Base-by-base conservation (phyloP, 352 stramenopile genomes). In the Phytophthora macrochlamydospora region DNA sequence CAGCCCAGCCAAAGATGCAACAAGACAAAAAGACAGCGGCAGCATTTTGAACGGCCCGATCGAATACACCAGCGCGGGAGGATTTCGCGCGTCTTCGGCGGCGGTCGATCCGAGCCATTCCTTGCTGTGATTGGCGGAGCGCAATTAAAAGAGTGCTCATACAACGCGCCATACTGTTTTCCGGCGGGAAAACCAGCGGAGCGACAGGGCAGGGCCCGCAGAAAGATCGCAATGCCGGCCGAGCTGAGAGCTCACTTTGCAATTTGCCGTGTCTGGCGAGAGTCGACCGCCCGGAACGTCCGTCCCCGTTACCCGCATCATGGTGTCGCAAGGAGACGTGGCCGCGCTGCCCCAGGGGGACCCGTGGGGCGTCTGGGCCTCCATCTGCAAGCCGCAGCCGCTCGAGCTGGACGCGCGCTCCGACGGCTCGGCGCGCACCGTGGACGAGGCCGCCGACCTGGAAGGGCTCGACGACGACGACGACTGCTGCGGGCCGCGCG, bases 361-460 rank as follows among this genome's bases (percentile, higher is more conserved):
- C 30, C 65, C 59, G 31, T 69, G 59, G 28, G 54, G 45, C 42
- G 57, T 64, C 31, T 54, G 65, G 44, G 56, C 56, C 43, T 32
- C 42, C 45, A 45, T 53, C 29, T 75, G 44, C 52, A 62, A 68
- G 11, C 38, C 51, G 35, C 48, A 65, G 38, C 50, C 52, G 31
- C 18, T 24, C 18, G 55, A 73, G 13, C 37, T 33, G 6, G 70
- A 72, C 57, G 53, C 70, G 49, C 57, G 65, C 40, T 74, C 70
- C 37, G 70, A 71, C 49, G 44, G 52, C 28, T 78, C 65, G 31
- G 58, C 49, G 1, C 59, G 44, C 44, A 78, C 62, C 28, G 63
- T 72, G 42, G 65, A 84, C 53, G 75, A 80, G 44, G 59, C 61
- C 29, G 57, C 77, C 24, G 78, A 87, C 70, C 62, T 87, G 24